phyloP scores from a whole-genome alignment of 73 alveolate species.

The Paramecium primaurelia region DNA sequence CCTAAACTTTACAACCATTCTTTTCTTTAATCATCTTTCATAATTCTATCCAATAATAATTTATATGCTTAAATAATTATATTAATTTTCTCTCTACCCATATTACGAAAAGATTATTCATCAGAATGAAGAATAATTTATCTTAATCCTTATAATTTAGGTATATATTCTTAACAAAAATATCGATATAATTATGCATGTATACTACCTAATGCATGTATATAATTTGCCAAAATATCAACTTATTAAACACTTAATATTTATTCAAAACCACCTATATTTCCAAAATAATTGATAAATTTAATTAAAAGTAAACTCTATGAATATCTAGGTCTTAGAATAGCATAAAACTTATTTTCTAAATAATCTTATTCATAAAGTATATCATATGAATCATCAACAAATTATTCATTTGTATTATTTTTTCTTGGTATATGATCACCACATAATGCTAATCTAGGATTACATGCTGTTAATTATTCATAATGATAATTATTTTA shows the following conservation, averaged over 20 bases:
- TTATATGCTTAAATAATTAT: background rate
- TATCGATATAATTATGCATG: background rate
- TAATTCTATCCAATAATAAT: background rate
- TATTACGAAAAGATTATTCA: background rate
- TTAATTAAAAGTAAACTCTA: background rate
- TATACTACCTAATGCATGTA: background rate
- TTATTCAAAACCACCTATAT: background rate
- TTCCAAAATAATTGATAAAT: conserved; percentile 34
- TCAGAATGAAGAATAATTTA: background rate
- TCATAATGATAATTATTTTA: background rate
- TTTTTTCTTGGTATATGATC: background rate
- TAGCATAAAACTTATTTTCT: background rate
- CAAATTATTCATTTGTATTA: background rate
- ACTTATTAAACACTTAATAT: background rate
- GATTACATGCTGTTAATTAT: background rate
- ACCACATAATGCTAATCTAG: conserved; percentile 13
- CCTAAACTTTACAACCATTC: conserved; percentile 1
- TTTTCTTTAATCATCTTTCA: background rate
- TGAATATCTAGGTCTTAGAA: conserved; percentile 29
- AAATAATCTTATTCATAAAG: background rate
- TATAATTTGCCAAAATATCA: background rate
- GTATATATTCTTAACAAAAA: background rate
- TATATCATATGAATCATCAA: background rate
- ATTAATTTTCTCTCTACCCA: conserved; percentile 10
- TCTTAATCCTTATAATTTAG: background rate